Evolutionary conservation across 768 basidiomycete genomes (phyloP).

Genomic region (Crepidotus variabilis): DNA sequence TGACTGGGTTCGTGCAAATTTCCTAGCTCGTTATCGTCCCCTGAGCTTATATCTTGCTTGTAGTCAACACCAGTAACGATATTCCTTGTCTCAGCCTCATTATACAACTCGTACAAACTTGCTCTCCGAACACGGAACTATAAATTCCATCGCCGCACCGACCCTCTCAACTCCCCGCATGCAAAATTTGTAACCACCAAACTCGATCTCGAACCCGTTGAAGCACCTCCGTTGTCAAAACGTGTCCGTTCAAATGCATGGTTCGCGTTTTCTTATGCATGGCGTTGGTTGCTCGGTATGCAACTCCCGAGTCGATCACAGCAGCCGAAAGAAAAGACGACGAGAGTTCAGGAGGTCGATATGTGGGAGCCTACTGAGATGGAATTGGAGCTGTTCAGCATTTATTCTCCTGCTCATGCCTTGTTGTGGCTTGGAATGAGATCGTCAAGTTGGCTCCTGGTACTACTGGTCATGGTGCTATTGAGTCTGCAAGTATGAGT

Average conservation of each 20-base stretch:
- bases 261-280: conserved; percentile 50
- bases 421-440: conserved; percentile 70
- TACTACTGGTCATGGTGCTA: conserved; percentile 62
- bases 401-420: conserved; percentile 78
- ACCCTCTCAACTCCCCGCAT: conserved; percentile 68
- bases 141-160: conserved; percentile 57
- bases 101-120: conserved; percentile 61
- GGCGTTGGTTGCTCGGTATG: conserved; percentile 67
- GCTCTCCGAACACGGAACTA: conserved; percentile 70
- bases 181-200: conserved; percentile 61
- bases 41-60: neutral
- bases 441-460: conserved; percentile 73
- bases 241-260: conserved; percentile 44
- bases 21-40: conserved; percentile 4
- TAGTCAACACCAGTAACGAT: conserved; percentile 66
- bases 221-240: conserved; percentile 39
- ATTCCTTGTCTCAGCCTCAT: conserved; percentile 49
- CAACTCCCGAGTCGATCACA: conserved; percentile 37
- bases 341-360: conserved; percentile 71
- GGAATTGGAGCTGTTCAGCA: conserved; percentile 63
- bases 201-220: conserved; percentile 40
- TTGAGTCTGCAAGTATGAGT: conserved; percentile 59
- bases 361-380: conserved; percentile 76
- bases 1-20: conserved; percentile 60
- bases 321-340: conserved; percentile 36